Percentiles rank a stretch among this genome's conserved stretches.
Conservation (phyloP, 2,329 filamentous ascomycete species). For the Myriosclerotinia scirpicola region DNA sequence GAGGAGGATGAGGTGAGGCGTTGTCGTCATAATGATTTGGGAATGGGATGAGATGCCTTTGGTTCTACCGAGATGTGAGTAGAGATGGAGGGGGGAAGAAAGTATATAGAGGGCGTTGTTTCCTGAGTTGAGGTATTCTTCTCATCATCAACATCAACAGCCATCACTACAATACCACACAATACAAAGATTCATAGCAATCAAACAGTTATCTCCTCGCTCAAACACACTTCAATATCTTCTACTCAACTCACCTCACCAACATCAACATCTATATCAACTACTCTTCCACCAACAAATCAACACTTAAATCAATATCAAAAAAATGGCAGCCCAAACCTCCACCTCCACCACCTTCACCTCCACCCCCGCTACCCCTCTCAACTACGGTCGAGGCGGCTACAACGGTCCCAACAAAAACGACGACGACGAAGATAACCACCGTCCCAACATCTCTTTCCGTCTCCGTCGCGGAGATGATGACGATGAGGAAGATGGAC, state of each 20-base stretch:
- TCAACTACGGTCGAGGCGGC: constrained; percentile 35
- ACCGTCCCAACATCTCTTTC: neutral
- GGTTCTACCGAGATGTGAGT: neutral
- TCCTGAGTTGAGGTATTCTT: constrained; percentile 2
- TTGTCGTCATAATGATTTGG: constrained; percentile 20
- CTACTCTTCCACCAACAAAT: constrained; percentile 15
- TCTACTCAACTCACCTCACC: neutral
- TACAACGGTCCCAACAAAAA: constrained; percentile 31
- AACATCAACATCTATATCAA: neutral
- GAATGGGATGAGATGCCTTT: neutral
- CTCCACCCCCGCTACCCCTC: constrained; percentile 23
- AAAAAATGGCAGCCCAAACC: constrained; percentile 32
- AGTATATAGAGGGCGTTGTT: constrained; percentile 21
- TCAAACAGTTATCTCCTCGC: neutral
- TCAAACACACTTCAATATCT: neutral
- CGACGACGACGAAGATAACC: constrained; percentile 26
- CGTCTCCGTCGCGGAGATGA: constrained; percentile 32
- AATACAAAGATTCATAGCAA: neutral
- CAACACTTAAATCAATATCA: neutral
- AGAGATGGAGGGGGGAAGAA: neutral
- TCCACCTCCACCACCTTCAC: constrained; percentile 9
- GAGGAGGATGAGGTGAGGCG: constrained; percentile 23
- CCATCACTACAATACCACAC: neutral
- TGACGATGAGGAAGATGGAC: constrained; percentile 40
- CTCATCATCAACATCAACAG: constrained; percentile 10